phyloP scores from a whole-genome alignment of 2,329 filamentous ascomycete genomes.

The Ceratocystis variospora region DNA sequence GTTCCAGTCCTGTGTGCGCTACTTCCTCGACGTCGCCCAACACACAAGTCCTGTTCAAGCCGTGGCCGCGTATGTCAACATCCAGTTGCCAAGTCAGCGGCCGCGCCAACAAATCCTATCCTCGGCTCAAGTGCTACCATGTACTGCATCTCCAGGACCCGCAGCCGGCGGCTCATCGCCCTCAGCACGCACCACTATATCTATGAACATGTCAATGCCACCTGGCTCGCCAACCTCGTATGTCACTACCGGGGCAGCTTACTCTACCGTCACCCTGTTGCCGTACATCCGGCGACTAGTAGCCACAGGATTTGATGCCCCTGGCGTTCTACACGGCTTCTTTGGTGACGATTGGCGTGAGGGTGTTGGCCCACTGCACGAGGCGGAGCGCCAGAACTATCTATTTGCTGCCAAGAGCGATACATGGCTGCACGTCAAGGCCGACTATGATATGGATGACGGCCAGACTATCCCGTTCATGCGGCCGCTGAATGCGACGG shows the following conservation, averaged over 20 bases:
- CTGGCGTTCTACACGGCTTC: slow-evolving; percentile 80
- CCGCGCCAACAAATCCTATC: slow-evolving; percentile 22
- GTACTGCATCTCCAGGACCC: slow-evolving; percentile 24
- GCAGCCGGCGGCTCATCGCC: slow-evolving; percentile 18
- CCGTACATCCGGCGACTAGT: slow-evolving; percentile 85
- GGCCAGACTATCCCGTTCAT: slow-evolving; percentile 80
- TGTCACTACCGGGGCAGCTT: slow-evolving; percentile 22
- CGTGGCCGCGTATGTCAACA: slow-evolving; percentile 81
- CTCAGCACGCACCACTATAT: slow-evolving; percentile 6
- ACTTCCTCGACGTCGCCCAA: slow-evolving; percentile 85
- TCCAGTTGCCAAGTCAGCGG: slow-evolving; percentile 75
- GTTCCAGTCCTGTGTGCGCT: slow-evolving; percentile 77
- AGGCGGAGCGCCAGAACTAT: slow-evolving; percentile 85
- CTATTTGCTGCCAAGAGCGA: slow-evolving; percentile 89
- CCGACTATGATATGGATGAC: slow-evolving; percentile 73
- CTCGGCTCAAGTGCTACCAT: slow-evolving; percentile 24
- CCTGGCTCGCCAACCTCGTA: slow-evolving; percentile 16
- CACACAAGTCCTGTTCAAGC: slow-evolving; percentile 72
- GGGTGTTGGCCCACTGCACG: slow-evolving; percentile 70
- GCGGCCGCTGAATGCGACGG: slow-evolving; percentile 62
- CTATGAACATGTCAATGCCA: neutral
- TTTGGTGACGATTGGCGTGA: slow-evolving; percentile 86
- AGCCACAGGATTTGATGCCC: slow-evolving; percentile 79
- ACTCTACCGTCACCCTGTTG: slow-evolving; percentile 49
- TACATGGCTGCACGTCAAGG: slow-evolving; percentile 78